A percentile compares a stretch with the other conserved stretches of the same genome.
These are phyloP conservation scores for Pyrenochaeta sp. DNA, from an alignment of 2,329 filamentous ascomycete species.

Conservation along the genomic window DNA sequence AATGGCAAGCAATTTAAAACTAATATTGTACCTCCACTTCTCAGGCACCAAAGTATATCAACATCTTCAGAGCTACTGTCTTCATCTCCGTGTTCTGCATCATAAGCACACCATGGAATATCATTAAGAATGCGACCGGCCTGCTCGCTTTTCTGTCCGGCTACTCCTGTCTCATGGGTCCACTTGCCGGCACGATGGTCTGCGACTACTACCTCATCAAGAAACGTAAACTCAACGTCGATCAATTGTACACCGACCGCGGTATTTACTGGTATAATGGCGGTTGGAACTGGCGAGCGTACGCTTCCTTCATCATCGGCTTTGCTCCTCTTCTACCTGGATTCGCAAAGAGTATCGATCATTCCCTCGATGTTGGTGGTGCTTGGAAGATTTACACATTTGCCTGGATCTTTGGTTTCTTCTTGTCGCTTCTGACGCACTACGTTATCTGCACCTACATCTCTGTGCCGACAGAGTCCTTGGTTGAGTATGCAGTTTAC, in stretches of 20 bases:
- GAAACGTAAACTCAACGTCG: slow-evolving; percentile 44
- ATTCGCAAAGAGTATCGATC: slow-evolving; percentile 52
- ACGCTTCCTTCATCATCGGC: slow-evolving; percentile 40
- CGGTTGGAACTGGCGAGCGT: slow-evolving; percentile 48
- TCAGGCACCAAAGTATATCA: slow-evolving; percentile 45
- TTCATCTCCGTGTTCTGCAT: slow-evolving; percentile 49
- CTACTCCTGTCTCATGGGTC: slow-evolving; percentile 50
- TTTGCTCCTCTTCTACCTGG: slow-evolving; percentile 49
- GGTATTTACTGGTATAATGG: slow-evolving; percentile 47
- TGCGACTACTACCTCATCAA: slow-evolving; percentile 49
- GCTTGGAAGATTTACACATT: slow-evolving; percentile 55
- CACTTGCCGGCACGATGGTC: slow-evolving; percentile 46
- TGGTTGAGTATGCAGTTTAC: slow-evolving; percentile 50
- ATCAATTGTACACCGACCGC: slow-evolving; percentile 42
- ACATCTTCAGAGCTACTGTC: slow-evolving; percentile 45
- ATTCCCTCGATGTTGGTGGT: slow-evolving; percentile 49
- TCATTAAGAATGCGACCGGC: slow-evolving; percentile 47
- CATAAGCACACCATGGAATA: slow-evolving; percentile 47
- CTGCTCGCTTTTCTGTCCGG: slow-evolving; percentile 47
- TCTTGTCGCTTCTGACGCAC: slow-evolving; percentile 45
- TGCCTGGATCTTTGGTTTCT: slow-evolving; percentile 55
- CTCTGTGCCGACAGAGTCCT: slow-evolving; percentile 44
- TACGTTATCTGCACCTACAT: slow-evolving; percentile 53
- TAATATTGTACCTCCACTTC: not conserved
- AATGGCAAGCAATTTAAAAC: not conserved